Conservation (phyloP, 495 filamentous ascomycete genomes). For the Aspergillus campestris region DNA sequence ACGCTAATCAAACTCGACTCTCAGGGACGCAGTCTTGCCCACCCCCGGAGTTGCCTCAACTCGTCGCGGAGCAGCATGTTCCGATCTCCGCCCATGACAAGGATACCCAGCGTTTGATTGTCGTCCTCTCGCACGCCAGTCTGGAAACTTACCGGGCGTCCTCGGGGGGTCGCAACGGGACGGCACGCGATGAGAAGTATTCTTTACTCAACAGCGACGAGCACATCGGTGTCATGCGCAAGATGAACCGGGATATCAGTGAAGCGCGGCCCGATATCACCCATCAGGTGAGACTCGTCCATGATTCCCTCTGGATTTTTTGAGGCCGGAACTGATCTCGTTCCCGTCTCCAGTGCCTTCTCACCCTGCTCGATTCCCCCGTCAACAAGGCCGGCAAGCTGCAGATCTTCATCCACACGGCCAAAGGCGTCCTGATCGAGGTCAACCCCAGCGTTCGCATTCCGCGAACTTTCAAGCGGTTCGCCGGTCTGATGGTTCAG, state of each 20-base stretch:
- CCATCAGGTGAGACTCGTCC: conserved; percentile 67
- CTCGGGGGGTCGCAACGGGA: conserved; percentile 57
- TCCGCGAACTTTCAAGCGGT: conserved; percentile 96
- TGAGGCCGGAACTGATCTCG: background rate
- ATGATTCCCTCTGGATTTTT: background rate
- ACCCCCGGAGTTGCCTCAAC: conserved; percentile 77
- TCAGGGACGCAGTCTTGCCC: conserved; percentile 87
- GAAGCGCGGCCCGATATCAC: conserved; percentile 96
- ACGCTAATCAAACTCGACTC: conserved; percentile 16
- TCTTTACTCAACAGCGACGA: conserved; percentile 96
- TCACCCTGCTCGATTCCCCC: conserved; percentile 94
- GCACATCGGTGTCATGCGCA: conserved; percentile 97
- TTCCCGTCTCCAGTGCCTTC: conserved; percentile 60
- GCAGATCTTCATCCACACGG: conserved; percentile 97
- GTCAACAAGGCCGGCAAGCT: conserved; percentile 96
- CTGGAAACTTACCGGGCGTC: conserved; percentile 92
- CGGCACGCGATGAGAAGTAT: conserved; percentile 82
- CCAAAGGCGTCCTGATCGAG: conserved; percentile 93
- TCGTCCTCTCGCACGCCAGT: conserved; percentile 94
- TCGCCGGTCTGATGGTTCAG: conserved; percentile 97
- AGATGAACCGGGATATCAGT: conserved; percentile 98
- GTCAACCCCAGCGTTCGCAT: conserved; percentile 96
- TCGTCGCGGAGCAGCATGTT: conserved; percentile 85
- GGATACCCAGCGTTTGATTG: conserved; percentile 81
- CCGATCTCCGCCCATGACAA: conserved; percentile 81